phyloP scores from a whole-genome alignment of 257 asterid species.

The Capsicum pubescens region DNA sequence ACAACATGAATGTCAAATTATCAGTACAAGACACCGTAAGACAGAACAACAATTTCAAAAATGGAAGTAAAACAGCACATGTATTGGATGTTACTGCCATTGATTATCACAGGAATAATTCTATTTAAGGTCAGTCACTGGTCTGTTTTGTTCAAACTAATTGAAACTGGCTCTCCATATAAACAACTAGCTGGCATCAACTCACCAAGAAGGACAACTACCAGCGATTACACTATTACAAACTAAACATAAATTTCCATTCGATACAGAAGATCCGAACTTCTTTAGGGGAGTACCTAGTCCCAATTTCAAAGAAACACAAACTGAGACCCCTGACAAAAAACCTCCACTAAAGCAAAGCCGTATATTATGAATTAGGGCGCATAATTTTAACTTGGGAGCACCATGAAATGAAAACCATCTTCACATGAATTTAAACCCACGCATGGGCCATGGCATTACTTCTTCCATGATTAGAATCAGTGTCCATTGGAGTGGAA shows the following conservation, averaged over 20 bases:
- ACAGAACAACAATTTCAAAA: neutral
- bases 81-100: neutral
- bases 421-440: neutral
- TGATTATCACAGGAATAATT: neutral
- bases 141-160: conserved; percentile 14
- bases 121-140: neutral
- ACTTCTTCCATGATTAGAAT: conserved; percentile 2
- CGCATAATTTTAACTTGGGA: neutral
- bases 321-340: neutral
- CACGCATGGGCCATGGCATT: neutral
- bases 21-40: neutral
- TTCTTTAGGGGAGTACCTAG: neutral
- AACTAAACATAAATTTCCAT: conserved; percentile 9
- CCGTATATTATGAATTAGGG: neutral
- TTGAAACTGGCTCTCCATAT: neutral
- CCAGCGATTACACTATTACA: neutral
- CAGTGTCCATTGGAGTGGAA: neutral
- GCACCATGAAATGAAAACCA: neutral
- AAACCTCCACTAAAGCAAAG: neutral
- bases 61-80: neutral
- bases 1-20: neutral
- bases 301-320: neutral
- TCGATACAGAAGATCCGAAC: neutral
- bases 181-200: conserved; percentile 16
- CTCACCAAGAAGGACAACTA: neutral